Percentiles rank a stretch among this genome's conserved stretches.
Evolutionary conservation across 441 rosid species (phyloP).

Genomic region (Gossypium lobatum): DNA sequence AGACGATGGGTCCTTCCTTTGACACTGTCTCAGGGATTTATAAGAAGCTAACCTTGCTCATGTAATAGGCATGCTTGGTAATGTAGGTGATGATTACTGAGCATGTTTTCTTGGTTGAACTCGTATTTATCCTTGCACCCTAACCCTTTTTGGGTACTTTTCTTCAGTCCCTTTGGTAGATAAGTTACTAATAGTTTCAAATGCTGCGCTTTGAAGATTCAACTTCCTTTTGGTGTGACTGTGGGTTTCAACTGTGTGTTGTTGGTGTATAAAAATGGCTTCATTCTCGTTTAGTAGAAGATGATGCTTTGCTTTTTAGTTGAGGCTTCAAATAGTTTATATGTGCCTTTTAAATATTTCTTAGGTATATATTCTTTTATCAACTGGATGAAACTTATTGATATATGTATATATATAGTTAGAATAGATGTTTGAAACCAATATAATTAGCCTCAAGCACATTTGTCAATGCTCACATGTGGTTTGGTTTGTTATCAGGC

Average conservation of each 20-base stretch:
- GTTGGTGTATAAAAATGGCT: background rate
- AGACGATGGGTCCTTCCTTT: background rate
- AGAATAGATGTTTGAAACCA: background rate
- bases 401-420: background rate
- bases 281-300: background rate
- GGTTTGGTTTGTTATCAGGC: background rate
- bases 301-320: background rate
- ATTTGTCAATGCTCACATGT: background rate
- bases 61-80: background rate
- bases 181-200: background rate
- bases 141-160: background rate
- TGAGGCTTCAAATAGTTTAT: background rate
- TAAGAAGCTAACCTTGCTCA: background rate
- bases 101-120: background rate
- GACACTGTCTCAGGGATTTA: background rate
- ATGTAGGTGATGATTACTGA: background rate
- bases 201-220: background rate
- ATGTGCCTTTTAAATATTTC: background rate
- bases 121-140: background rate
- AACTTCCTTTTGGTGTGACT: background rate
- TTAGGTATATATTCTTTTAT: background rate
- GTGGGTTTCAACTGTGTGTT: background rate
- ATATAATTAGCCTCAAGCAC: background rate
- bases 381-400: background rate
- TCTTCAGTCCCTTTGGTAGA: background rate